phyloP scores from a whole-genome alignment of 208 protist species.

The Leishmania tarentolae region DNA sequence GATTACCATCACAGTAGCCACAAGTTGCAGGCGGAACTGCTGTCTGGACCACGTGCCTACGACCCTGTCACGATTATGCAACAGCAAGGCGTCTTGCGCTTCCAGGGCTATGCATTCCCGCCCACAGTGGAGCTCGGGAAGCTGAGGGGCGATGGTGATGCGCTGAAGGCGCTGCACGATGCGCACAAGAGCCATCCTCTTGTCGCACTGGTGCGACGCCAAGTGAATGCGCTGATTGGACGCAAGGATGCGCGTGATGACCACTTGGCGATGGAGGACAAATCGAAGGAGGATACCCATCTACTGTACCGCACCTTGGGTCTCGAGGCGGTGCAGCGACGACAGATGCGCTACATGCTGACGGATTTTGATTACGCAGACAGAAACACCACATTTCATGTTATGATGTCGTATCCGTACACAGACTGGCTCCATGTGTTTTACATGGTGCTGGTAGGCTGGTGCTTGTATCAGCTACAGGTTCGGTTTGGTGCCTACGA shows the following conservation, averaged over 20 bases:
- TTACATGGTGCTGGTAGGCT: slow-evolving; percentile 77
- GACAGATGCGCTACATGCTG: slow-evolving; percentile 87
- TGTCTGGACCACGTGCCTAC: slow-evolving; percentile 70
- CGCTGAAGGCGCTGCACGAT: slow-evolving; percentile 26
- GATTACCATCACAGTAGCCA: slow-evolving; percentile 74
- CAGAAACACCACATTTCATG: slow-evolving; percentile 79
- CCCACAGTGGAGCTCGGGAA: slow-evolving; percentile 78
- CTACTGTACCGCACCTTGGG: slow-evolving; percentile 67
- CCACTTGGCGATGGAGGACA: slow-evolving; percentile 48
- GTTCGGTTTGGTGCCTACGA: slow-evolving; percentile 65
- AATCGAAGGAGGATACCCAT: slow-evolving; percentile 54
- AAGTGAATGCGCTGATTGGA: slow-evolving; percentile 47
- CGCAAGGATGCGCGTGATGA: slow-evolving; percentile 43
- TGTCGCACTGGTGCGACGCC: slow-evolving; percentile 32
- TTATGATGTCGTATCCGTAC: slow-evolving; percentile 93
- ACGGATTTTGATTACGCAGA: slow-evolving; percentile 86
- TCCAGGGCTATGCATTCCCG: slow-evolving; percentile 87
- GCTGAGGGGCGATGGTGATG: slow-evolving; percentile 56
- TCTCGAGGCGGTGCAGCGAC: slow-evolving; percentile 78
- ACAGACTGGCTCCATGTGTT: slow-evolving; percentile 86
- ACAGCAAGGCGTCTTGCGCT: slow-evolving; percentile 78
- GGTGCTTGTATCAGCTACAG: slow-evolving; percentile 77
- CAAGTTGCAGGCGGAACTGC: slow-evolving; percentile 64
- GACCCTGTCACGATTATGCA: slow-evolving; percentile 81
- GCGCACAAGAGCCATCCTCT: slow-evolving; percentile 39